These are phyloP conservation scores for Rhodotorula sp. DNA, from an alignment of 1,284 basidiomycete genomes.

Conservation along the genomic window DNA sequence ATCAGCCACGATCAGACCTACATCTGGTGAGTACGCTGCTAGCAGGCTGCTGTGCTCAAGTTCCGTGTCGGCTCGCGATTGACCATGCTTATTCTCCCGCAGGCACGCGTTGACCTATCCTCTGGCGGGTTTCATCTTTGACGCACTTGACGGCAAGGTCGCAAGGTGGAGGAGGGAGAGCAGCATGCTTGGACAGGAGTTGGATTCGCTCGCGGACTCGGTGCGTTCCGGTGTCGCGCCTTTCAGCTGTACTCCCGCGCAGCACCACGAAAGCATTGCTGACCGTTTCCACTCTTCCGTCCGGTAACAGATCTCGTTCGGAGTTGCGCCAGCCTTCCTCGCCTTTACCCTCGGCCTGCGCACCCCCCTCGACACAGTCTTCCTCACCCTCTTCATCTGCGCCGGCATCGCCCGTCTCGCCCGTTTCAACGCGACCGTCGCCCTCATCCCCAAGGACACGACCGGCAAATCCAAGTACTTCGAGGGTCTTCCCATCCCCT, in stretches of 20 bases:
- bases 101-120: constrained; percentile 79
- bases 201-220: constrained; percentile 94
- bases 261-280: not conserved
- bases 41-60: not conserved
- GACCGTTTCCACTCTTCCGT: not conserved
- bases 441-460: constrained; percentile 82
- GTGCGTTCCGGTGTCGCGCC: constrained; percentile 54
- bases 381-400: constrained; percentile 88
- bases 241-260: not conserved
- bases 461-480: constrained; percentile 91
- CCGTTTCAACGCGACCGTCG: constrained; percentile 97
- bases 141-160: constrained; percentile 96
- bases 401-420: constrained; percentile 93
- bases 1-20: constrained; percentile 74
- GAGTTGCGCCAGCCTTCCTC: constrained; percentile 84
- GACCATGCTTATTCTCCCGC: not conserved
- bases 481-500: constrained; percentile 96
- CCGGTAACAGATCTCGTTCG: constrained; percentile 76
- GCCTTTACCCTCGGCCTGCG: constrained; percentile 89
- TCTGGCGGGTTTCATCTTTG: constrained; percentile 94
- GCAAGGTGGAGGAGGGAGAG: constrained; percentile 94
- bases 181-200: constrained; percentile 96
- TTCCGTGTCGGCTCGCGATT: not conserved
- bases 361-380: constrained; percentile 81
- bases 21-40: constrained; percentile 58